Conservation (phyloP, 306 rosid genomes). For the Cucumis cinereus region DNA sequence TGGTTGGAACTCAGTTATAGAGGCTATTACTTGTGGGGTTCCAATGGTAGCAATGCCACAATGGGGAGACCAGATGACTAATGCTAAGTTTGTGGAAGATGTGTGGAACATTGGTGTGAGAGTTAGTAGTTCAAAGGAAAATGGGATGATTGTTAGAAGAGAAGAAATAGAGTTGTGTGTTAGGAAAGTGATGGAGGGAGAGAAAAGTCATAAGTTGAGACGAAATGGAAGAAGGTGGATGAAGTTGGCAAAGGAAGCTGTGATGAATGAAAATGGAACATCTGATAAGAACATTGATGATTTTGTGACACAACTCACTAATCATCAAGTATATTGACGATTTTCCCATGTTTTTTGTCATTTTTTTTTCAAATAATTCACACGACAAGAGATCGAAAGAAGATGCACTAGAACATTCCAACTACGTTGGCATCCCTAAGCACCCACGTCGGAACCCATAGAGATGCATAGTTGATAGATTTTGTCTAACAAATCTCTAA, state of each 20-base stretch:
- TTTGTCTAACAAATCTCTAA: too few species aligned
- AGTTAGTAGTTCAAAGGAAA: constrained; percentile 1
- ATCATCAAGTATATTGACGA: neutral
- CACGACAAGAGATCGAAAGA: too few species aligned
- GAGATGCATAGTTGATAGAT: too few species aligned
- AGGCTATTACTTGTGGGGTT: constrained; percentile 14
- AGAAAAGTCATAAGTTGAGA: neutral
- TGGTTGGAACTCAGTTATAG: constrained; percentile 21
- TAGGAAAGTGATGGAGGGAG: constrained; percentile 14
- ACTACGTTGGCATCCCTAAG: too few species aligned
- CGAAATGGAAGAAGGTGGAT: neutral
- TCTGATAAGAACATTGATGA: neutral
- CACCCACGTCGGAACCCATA: too few species aligned
- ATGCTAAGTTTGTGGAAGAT: constrained; percentile 14
- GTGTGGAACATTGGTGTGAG: constrained; percentile 18
- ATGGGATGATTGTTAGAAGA: neutral
- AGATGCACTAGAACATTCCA: too few species aligned
- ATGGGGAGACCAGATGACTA: constrained; percentile 18
- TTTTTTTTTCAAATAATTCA: too few species aligned
- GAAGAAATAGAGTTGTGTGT: constrained; percentile 6
- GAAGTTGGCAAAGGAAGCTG: neutral
- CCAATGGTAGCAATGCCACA: constrained; percentile 20
- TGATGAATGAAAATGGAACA: neutral
- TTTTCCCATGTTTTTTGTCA: too few species aligned
- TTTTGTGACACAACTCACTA: neutral